phyloP scores from a whole-genome alignment of 108 stramenopile species.

The Nitzschia sp. region DNA sequence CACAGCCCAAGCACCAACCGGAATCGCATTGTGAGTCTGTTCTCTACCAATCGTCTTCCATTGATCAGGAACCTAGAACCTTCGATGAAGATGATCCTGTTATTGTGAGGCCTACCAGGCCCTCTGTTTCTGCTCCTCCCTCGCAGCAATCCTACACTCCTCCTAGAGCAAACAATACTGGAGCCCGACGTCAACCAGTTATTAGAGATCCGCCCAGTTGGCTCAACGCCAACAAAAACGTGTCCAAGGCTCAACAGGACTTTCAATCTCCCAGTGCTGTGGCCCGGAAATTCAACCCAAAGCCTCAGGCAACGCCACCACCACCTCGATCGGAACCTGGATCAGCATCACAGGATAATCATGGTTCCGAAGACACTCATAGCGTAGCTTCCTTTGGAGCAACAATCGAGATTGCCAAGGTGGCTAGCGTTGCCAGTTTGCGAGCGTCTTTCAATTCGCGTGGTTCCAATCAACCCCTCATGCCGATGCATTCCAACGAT shows the following conservation, averaged over 20 bases:
- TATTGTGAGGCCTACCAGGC: background rate
- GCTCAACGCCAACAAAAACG: background rate
- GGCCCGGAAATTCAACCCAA: background rate
- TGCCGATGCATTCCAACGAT: constrained; percentile 30
- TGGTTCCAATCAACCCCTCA: constrained; percentile 13
- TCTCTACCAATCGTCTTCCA: constrained; percentile 2
- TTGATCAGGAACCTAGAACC: background rate
- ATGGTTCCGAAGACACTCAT: no score
- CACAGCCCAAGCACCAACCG: background rate
- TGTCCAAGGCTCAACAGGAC: background rate
- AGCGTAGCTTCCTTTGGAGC: constrained; percentile 8
- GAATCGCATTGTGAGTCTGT: constrained; percentile 5
- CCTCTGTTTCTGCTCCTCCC: no score
- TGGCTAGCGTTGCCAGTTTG: constrained; percentile 18
- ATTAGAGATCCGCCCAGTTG: no score
- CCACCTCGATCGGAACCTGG: background rate
- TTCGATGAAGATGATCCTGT: constrained; percentile 5
- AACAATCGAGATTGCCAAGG: constrained; percentile 24
- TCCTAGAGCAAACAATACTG: no score
- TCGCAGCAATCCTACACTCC: no score
- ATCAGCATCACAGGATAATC: no score
- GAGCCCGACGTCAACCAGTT: no score
- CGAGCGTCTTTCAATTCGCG: constrained; percentile 29
- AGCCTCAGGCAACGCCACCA: background rate
- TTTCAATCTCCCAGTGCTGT: background rate